Conservation (phyloP, 2,329 filamentous ascomycete genomes). For the Chaetomiaceae sp. region DNA sequence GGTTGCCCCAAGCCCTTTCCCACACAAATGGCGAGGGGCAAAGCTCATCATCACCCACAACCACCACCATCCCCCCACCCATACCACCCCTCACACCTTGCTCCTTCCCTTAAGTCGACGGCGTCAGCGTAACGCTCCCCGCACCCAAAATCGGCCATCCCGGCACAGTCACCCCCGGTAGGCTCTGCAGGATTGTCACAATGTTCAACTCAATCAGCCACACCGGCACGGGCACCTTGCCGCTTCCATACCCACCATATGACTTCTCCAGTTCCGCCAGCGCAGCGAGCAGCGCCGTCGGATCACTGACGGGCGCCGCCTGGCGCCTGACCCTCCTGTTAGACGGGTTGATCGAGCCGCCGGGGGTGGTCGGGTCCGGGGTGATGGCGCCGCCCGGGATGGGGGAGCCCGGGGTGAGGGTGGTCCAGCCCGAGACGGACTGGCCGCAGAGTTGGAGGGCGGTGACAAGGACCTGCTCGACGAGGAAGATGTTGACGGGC, state of each 20-base stretch:
- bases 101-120: slow-evolving; percentile 11
- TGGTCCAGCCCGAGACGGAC: slow-evolving; percentile 23
- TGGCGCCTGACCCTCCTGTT: not conserved
- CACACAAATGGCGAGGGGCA: no score
- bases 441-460: slow-evolving; percentile 22
- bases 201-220: slow-evolving; percentile 24
- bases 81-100: not conserved
- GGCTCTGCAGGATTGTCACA: slow-evolving; percentile 23
- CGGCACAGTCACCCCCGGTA: slow-evolving; percentile 20
- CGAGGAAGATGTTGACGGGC: slow-evolving; percentile 23
- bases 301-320: slow-evolving; percentile 1
- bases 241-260: slow-evolving; percentile 22
- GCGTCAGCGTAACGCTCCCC: slow-evolving; percentile 17
- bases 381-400: slow-evolving; percentile 29
- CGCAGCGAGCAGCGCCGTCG: slow-evolving; percentile 18
- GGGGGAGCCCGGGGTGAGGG: slow-evolving; percentile 21
- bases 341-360: slow-evolving; percentile 24
- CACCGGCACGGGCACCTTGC: slow-evolving; percentile 20
- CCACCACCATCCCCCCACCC: not conserved
- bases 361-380: slow-evolving; percentile 26
- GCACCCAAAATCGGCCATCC: slow-evolving; percentile 23
- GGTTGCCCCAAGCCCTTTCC: no score
- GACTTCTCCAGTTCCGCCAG: slow-evolving; percentile 20
- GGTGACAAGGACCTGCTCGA: slow-evolving; percentile 25
- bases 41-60: no score